Conservation (phyloP, 495 filamentous ascomycete species). For the Podospora pseudopauciseta region DNA sequence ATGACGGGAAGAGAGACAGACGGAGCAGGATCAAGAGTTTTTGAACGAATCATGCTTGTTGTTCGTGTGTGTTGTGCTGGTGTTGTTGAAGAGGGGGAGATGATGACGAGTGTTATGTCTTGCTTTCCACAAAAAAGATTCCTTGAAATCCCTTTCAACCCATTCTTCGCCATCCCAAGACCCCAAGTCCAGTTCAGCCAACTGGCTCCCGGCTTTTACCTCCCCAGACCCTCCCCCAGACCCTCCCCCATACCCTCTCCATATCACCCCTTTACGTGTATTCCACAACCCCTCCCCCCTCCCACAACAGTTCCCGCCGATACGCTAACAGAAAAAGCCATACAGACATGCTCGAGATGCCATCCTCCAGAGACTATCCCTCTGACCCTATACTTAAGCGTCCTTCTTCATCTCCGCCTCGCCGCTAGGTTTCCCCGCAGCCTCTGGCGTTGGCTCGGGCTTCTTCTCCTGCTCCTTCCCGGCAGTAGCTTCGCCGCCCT, state of each 20-base stretch:
- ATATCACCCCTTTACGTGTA: not conserved
- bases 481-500: constrained; percentile 6
- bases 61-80: not conserved
- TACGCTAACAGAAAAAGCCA: not conserved
- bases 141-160: not conserved
- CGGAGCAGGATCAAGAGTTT: not conserved
- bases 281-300: not conserved
- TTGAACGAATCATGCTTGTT: constrained; percentile 2
- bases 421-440: constrained; percentile 2
- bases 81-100: not conserved
- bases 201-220: not conserved
- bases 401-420: constrained; percentile 6
- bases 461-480: constrained; percentile 7
- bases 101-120: not conserved
- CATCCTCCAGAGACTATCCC: not conserved
- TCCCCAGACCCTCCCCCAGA: not conserved
- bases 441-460: not conserved
- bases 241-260: not conserved
- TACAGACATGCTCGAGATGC: not conserved
- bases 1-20: not conserved
- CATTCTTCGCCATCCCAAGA: not conserved
- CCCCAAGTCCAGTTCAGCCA: not conserved
- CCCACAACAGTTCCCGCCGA: not conserved
- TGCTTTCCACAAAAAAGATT: not conserved
- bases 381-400: not conserved